These are phyloP conservation scores for Cystobasidium sp. DNA, from an alignment of 1,284 basidiomycete genomes.

Conservation along the genomic window DNA sequence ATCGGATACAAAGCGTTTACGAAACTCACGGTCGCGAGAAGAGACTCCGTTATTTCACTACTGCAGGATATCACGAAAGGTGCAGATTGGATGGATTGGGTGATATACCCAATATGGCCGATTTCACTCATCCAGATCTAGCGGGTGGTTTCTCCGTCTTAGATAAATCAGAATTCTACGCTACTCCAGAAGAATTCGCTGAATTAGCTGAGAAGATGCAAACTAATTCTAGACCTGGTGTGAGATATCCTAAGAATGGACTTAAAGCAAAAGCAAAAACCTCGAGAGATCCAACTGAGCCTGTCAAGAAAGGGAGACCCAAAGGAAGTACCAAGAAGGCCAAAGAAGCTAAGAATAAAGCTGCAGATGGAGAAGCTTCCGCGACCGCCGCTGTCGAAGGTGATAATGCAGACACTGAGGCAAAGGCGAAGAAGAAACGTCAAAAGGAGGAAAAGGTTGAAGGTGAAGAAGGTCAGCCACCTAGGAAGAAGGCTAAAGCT, in stretches of 20 bases:
- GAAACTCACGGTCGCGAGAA: slow-evolving; percentile 79
- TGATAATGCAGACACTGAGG: not conserved
- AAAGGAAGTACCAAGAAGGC: slow-evolving; percentile 10
- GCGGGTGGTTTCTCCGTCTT: slow-evolving; percentile 65
- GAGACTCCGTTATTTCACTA: slow-evolving; percentile 74
- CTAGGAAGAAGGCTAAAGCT: slow-evolving; percentile 6
- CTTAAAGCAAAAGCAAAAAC: not conserved
- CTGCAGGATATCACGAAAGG: slow-evolving; percentile 46
- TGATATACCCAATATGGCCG: slow-evolving; percentile 10
- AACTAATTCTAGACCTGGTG: not conserved
- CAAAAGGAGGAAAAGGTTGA: not conserved
- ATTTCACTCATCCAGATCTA: slow-evolving; percentile 59
- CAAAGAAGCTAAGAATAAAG: not conserved
- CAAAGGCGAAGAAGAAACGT: not conserved
- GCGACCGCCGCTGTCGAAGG: not conserved
- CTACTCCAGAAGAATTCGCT: slow-evolving; percentile 45
- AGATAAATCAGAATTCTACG: slow-evolving; percentile 63
- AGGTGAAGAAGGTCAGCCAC: not conserved
- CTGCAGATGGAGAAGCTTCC: not conserved
- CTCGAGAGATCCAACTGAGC: not conserved
- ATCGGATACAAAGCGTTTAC: slow-evolving; percentile 68
- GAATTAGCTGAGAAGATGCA: not conserved
- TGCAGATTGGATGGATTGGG: slow-evolving; percentile 44
- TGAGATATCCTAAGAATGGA: not conserved
- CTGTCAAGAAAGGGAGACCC: slow-evolving; percentile 13